phyloP scores from a whole-genome alignment of 202 grass and related monocot species.

The Carex sylvatica region DNA sequence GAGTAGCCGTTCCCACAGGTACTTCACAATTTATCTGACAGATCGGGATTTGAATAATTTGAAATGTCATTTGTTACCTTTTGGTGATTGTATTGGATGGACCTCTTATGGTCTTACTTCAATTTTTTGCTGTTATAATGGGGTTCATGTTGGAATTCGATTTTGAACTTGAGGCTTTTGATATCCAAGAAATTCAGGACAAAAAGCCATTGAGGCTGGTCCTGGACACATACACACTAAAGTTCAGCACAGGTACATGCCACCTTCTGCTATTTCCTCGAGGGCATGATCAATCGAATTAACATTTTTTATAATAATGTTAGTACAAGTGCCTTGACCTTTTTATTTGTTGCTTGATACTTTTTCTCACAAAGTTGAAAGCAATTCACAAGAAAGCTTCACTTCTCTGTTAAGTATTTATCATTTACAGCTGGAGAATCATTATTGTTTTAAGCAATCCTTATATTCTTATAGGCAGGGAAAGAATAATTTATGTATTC shows the following conservation, averaged over 20 bases:
- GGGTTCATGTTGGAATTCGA: neutral
- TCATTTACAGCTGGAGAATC: neutral
- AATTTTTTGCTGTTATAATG: neutral
- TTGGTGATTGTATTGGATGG: neutral
- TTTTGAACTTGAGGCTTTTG: neutral
- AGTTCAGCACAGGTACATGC: neutral
- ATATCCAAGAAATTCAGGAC: conserved; percentile 1
- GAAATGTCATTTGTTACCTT: neutral
- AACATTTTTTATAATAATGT: neutral
- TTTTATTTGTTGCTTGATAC: neutral
- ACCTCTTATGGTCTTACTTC: neutral
- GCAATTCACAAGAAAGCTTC: neutral
- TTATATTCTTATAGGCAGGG: neutral
- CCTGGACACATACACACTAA: neutral
- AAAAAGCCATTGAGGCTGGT: neutral
- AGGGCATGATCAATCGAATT: neutral
- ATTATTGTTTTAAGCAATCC: neutral
- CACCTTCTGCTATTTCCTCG: neutral
- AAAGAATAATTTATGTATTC: conserved; percentile 11
- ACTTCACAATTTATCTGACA: neutral
- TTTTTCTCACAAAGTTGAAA: neutral
- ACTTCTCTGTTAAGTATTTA: neutral
- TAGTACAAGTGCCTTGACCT: neutral
- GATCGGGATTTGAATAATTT: neutral
- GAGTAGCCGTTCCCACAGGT: conserved; percentile 96